phyloP scores from a whole-genome alignment of 345 rosid species.

The Crucihimalaya himalaica region DNA sequence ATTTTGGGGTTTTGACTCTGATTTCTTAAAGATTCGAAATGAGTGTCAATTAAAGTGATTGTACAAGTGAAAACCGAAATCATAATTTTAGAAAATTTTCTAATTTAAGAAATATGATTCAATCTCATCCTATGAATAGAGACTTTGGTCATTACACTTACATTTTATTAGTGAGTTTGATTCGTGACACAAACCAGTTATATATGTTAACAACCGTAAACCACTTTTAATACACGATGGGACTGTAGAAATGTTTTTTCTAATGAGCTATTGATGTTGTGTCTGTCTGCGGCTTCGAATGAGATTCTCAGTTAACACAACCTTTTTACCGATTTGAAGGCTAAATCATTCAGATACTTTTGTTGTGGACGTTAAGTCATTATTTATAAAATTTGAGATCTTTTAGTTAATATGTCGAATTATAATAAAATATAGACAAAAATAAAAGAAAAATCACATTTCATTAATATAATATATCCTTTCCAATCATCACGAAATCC shows the following conservation, averaged over 20 bases:
- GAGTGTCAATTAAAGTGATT: not conserved
- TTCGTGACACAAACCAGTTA: too few relatives aligned
- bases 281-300: too few relatives aligned
- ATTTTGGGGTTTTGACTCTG: not conserved
- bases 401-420: not conserved
- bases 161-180: too few relatives aligned
- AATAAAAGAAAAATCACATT: not conserved
- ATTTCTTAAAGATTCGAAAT: not conserved
- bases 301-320: not conserved
- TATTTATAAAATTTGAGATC: not conserved
- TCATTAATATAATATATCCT: slow-evolving; percentile 7
- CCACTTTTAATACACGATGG: not conserved
- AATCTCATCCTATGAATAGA: not conserved
- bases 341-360: not conserved
- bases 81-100: not conserved
- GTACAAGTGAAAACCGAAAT: not conserved
- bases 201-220: not conserved
- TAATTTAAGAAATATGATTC: not conserved
- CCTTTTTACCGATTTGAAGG: not conserved
- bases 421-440: not conserved
- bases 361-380: not conserved
- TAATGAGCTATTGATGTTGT: not conserved
- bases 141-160: not conserved
- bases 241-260: not conserved
- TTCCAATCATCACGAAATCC: slow-evolving; percentile 38